These are phyloP conservation scores for Scedosporium apiospermum DNA, from an alignment of 2,329 filamentous ascomycete species.

Conservation along the genomic window DNA sequence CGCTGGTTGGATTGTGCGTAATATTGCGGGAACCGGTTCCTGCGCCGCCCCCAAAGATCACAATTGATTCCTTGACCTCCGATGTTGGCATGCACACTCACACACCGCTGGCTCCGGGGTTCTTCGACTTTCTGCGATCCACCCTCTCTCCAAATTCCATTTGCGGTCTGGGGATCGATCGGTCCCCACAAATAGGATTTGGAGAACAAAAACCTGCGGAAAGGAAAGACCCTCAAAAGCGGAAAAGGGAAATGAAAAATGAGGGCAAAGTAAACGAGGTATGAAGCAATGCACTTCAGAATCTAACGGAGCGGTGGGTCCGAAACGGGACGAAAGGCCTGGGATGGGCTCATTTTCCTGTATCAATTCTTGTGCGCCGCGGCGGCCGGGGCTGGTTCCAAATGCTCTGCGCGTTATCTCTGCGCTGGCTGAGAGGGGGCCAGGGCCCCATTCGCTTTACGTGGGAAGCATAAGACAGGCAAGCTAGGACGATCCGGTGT, in stretches of 20 bases:
- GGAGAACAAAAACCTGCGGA: too few species aligned
- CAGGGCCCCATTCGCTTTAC: background rate
- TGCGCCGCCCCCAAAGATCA: background rate
- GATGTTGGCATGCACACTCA: too few species aligned
- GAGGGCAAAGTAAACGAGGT: too few species aligned
- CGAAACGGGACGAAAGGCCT: background rate
- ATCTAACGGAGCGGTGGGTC: background rate
- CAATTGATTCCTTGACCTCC: too few species aligned
- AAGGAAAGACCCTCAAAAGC: too few species aligned
- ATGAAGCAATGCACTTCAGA: too few species aligned
- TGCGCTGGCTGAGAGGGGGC: background rate
- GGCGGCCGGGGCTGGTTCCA: background rate
- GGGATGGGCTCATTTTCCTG: background rate
- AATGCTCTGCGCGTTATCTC: background rate
- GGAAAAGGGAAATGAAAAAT: too few species aligned
- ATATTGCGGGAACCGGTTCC: background rate
- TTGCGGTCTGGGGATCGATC: too few species aligned
- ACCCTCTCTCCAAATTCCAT: too few species aligned
- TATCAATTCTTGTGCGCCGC: background rate
- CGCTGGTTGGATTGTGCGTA: background rate
- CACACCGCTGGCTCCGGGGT: too few species aligned
- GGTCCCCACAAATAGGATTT: too few species aligned
- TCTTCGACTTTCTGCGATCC: too few species aligned
- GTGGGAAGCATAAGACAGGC: background rate
- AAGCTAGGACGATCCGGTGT: background rate